Conservation (phyloP, 306 rosid species). For the Dryas drummondii region DNA sequence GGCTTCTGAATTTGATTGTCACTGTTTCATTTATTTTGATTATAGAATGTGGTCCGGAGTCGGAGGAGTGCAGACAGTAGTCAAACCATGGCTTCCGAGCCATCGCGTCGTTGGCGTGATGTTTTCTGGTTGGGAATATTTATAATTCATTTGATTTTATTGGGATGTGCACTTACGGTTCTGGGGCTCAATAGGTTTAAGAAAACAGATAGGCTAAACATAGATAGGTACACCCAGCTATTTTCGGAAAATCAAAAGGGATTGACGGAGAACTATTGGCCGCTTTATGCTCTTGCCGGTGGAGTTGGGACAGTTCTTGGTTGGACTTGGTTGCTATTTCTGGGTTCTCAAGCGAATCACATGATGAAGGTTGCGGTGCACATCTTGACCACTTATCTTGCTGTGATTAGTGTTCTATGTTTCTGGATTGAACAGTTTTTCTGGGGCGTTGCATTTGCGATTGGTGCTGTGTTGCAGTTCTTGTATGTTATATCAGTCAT, state of each 20-base stretch:
- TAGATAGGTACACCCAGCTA: constrained; percentile 60
- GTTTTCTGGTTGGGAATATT: constrained; percentile 80
- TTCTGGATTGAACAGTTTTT: constrained; percentile 85
- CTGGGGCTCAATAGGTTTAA: constrained; percentile 82
- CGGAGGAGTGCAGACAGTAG: constrained; percentile 45
- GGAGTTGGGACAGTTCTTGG: constrained; percentile 80
- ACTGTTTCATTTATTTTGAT: not conserved
- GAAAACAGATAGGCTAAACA: constrained; percentile 70
- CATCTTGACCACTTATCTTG: constrained; percentile 89
- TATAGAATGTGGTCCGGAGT: constrained; percentile 46
- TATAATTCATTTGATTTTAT: constrained; percentile 60
- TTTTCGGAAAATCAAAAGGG: constrained; percentile 60
- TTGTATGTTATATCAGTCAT: constrained; percentile 81
- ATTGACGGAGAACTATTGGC: constrained; percentile 87
- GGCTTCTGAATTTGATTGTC: constrained; percentile 8
- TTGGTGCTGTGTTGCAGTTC: constrained; percentile 80
- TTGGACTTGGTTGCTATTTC: constrained; percentile 76
- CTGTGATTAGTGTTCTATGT: constrained; percentile 89
- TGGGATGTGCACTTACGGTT: constrained; percentile 62
- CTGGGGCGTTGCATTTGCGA: constrained; percentile 88
- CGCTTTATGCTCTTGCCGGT: constrained; percentile 75
- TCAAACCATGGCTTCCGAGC: constrained; percentile 51
- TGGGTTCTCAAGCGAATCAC: constrained; percentile 67
- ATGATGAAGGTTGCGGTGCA: constrained; percentile 94
- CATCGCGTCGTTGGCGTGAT: constrained; percentile 79